phyloP scores from a whole-genome alignment of 2,329 filamentous ascomycete genomes.

The Xylariaceae sp. region DNA sequence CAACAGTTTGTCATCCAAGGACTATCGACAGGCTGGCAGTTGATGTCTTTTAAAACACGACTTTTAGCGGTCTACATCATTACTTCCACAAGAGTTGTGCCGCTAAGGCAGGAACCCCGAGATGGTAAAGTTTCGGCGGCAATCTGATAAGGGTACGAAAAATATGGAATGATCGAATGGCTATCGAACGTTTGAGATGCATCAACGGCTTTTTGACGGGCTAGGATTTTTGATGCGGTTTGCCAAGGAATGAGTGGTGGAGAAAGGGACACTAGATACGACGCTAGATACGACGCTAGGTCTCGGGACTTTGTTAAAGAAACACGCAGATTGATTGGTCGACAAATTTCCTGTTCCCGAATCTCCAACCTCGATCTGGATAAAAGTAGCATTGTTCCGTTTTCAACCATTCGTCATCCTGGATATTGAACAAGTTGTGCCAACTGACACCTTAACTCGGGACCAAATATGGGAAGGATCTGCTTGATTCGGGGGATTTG shows the following conservation, averaged over 20 bases:
- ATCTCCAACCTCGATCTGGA: constrained; percentile 14
- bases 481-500: no score
- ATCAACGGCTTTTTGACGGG: constrained; percentile 15
- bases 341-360: constrained; percentile 12
- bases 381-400: constrained; percentile 12
- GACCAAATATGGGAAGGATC: no score
- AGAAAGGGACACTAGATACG: no score
- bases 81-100: not conserved
- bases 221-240: constrained; percentile 4
- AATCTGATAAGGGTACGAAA: not conserved
- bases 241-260: constrained; percentile 16
- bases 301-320: constrained; percentile 9
- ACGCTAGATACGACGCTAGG: not conserved
- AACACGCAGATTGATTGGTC: constrained; percentile 21
- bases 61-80: not conserved
- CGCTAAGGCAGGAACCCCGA: constrained; percentile 22
- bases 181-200: constrained; percentile 12
- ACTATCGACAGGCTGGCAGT: constrained; percentile 9
- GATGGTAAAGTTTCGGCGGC: constrained; percentile 8
- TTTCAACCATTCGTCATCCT: constrained; percentile 6
- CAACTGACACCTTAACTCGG: not conserved
- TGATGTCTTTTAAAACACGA: constrained; percentile 7
- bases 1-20: not conserved
- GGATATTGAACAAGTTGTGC: not conserved
- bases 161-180: constrained; percentile 3